Evolutionary conservation across 257 asterid species (phyloP).

Genomic region (Petunia axillaris): DNA sequence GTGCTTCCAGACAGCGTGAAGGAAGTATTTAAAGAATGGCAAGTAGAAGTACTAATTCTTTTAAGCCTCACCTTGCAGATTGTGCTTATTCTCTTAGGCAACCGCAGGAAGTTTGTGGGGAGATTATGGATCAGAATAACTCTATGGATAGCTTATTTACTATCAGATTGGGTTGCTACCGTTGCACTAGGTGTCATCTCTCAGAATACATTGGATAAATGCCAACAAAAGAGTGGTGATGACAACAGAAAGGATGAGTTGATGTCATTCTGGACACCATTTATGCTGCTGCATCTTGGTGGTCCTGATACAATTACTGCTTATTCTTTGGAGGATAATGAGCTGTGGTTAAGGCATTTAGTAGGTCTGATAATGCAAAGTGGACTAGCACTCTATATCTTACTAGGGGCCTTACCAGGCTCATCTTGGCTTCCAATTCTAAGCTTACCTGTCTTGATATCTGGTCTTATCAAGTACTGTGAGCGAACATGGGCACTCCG

Average conservation of each 20-base stretch:
- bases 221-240: background rate
- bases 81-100: slow-evolving; percentile 41
- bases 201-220: slow-evolving; percentile 40
- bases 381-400: slow-evolving; percentile 42
- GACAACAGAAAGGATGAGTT: slow-evolving; percentile 31
- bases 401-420: slow-evolving; percentile 43
- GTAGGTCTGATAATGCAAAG: slow-evolving; percentile 46
- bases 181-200: slow-evolving; percentile 52
- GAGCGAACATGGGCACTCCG: slow-evolving; percentile 46
- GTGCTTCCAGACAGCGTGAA: slow-evolving; percentile 33
- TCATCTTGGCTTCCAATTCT: slow-evolving; percentile 38
- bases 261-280: slow-evolving; percentile 58
- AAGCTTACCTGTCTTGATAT: slow-evolving; percentile 27
- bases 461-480: slow-evolving; percentile 48
- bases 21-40: slow-evolving; percentile 43
- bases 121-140: slow-evolving; percentile 44
- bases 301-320: slow-evolving; percentile 70
- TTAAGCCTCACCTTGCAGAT: slow-evolving; percentile 49
- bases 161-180: slow-evolving; percentile 54
- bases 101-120: slow-evolving; percentile 43
- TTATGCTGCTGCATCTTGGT: slow-evolving; percentile 57
- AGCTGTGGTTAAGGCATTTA: slow-evolving; percentile 61
- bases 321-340: slow-evolving; percentile 59
- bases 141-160: slow-evolving; percentile 52
- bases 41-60: slow-evolving; percentile 38